Conservation (phyloP, 2,329 filamentous ascomycete genomes). For the Thielaviopsis punctulata region DNA sequence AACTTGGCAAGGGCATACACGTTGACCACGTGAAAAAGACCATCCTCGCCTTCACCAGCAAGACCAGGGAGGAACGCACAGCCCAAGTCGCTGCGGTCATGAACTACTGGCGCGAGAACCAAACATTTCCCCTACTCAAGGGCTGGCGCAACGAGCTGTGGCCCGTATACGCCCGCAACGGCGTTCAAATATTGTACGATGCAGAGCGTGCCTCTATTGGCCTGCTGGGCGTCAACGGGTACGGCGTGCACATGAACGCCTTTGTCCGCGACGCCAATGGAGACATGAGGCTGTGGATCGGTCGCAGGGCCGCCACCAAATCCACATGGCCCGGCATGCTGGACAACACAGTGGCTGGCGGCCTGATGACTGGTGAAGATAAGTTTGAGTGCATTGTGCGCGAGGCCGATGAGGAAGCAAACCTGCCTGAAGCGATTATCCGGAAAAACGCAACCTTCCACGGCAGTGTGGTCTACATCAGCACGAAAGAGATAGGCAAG, state of each 20-base stretch:
- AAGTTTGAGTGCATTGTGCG: conserved; percentile 70
- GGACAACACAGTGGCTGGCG: conserved; percentile 82
- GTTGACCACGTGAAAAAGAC: conserved; percentile 43
- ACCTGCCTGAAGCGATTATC: conserved; percentile 53
- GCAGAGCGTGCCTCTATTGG: conserved; percentile 62
- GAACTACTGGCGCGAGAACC: conserved; percentile 48
- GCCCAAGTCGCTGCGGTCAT: conserved; percentile 37
- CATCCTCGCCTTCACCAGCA: conserved; percentile 42
- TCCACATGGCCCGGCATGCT: conserved; percentile 82
- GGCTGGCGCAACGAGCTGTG: conserved; percentile 73
- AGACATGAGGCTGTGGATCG: conserved; percentile 69
- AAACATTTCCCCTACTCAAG: conserved; percentile 54
- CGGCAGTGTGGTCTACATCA: conserved; percentile 69
- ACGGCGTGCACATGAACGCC: conserved; percentile 67
- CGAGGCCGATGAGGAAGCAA: conserved; percentile 81
- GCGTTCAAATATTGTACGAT: conserved; percentile 44
- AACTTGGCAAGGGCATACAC: conserved; percentile 39
- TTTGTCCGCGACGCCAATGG: conserved; percentile 36
- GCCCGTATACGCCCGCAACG: conserved; percentile 52
- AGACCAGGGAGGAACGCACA: conserved; percentile 46
- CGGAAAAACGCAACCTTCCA: conserved; percentile 37
- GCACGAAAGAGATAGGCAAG: conserved; percentile 27
- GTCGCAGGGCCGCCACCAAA: conserved; percentile 58
- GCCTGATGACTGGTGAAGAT: conserved; percentile 59
- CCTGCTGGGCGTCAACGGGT: conserved; percentile 59